Percentiles rank a stretch among this genome's conserved stretches.
These are phyloP conservation scores for Ambrosiella cleistominuta DNA, from an alignment of 2,329 filamentous ascomycete species.

Conservation along the genomic window DNA sequence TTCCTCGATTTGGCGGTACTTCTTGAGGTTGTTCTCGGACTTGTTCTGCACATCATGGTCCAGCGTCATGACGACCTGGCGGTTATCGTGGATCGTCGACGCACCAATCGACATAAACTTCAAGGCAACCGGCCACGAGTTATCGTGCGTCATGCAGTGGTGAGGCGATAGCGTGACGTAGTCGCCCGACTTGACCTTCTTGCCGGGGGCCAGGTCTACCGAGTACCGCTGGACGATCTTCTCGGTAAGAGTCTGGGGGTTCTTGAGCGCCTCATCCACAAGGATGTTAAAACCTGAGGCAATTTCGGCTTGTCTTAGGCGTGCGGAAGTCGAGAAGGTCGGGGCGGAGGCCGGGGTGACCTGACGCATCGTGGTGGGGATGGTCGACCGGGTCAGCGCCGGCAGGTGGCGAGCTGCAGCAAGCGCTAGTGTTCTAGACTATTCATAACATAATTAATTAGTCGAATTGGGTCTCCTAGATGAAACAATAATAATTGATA, in stretches of 20 bases:
- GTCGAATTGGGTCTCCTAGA: too few species aligned
- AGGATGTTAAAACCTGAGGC: constrained; percentile 5
- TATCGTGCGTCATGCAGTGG: constrained; percentile 70
- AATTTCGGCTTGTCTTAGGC: constrained; percentile 5
- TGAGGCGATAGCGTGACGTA: constrained; percentile 49
- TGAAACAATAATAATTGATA: too few species aligned
- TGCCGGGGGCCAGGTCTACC: constrained; percentile 56
- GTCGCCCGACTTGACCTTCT: constrained; percentile 62
- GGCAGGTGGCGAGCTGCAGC: constrained; percentile 8
- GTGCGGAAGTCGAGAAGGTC: constrained; percentile 13
- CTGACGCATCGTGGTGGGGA: neutral
- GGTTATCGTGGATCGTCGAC: constrained; percentile 45
- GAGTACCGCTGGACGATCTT: constrained; percentile 80
- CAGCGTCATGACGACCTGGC: constrained; percentile 36
- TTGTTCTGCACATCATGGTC: constrained; percentile 86
- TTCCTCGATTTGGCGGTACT: constrained; percentile 64
- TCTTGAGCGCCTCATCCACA: constrained; percentile 4
- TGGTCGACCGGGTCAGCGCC: neutral
- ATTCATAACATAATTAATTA: too few species aligned
- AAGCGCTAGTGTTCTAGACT: constrained; percentile 8
- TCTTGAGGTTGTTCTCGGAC: constrained; percentile 58
- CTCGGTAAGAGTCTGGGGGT: constrained; percentile 68
- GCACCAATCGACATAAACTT: constrained; percentile 73
- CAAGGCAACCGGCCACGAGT: constrained; percentile 52
- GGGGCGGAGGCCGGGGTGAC: neutral